phyloP scores from a whole-genome alignment of 2,329 filamentous ascomycete genomes.

The Apiospora malaysiana region DNA sequence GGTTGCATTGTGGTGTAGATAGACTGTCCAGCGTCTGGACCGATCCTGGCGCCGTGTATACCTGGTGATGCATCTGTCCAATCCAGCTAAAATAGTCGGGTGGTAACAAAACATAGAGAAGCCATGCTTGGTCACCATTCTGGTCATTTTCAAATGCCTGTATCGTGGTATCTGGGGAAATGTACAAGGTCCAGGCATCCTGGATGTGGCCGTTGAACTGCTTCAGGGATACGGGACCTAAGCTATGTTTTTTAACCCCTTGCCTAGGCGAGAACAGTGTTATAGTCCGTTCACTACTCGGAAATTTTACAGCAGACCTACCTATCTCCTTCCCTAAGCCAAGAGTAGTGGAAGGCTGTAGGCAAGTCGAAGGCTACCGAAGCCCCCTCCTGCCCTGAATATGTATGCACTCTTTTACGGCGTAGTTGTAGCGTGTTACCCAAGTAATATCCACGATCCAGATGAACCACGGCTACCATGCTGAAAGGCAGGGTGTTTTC shows the following conservation, averaged over 20 bases:
- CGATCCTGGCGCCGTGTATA: background rate
- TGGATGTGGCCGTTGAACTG: conserved; percentile 10
- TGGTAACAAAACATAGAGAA: background rate
- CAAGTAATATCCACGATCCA: conserved; percentile 2
- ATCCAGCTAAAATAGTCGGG: background rate
- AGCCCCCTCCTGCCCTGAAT: background rate
- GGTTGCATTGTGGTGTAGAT: background rate
- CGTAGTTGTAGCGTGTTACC: background rate
- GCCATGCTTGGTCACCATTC: background rate
- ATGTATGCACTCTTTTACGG: background rate
- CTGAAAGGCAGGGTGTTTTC: background rate
- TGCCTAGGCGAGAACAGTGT: background rate
- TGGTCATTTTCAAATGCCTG: background rate
- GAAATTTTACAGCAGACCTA: background rate
- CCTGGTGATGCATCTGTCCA: background rate
- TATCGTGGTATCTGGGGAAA: conserved; percentile 13
- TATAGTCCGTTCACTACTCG: background rate
- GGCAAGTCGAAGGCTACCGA: background rate
- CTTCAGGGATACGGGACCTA: conserved; percentile 5
- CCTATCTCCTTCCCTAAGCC: background rate
- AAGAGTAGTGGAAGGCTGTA: background rate
- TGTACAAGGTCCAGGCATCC: conserved; percentile 19
- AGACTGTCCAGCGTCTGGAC: background rate
- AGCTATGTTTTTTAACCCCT: background rate
- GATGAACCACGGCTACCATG: conserved; percentile 1